A percentile compares a stretch with the other conserved stretches of the same genome.
Conservation (phyloP, 1,139 yeast genomes). For the Protomyces gravidus region DNA sequence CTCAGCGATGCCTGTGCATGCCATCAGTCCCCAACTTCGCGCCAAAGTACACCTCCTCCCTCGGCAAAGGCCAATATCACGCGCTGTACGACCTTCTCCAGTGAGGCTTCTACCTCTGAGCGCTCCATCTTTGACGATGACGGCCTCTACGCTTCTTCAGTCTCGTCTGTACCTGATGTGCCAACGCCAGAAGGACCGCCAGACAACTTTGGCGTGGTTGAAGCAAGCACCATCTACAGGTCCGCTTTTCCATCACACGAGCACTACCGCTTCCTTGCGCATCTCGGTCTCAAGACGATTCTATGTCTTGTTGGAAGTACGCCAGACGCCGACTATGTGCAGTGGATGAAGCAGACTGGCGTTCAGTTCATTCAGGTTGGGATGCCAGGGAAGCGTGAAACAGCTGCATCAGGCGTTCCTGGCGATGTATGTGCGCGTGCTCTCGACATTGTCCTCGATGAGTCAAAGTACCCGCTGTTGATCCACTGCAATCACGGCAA, state of each 20-base stretch:
- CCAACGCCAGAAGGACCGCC: constrained; percentile 4
- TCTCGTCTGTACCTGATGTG: background rate
- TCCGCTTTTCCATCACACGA: constrained; percentile 84
- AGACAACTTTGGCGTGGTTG: constrained; percentile 73
- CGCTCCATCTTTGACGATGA: background rate
- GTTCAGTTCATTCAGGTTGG: constrained; percentile 81
- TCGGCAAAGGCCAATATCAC: background rate
- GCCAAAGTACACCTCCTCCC: background rate
- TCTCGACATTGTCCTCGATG: constrained; percentile 71
- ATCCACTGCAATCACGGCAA: constrained; percentile 96
- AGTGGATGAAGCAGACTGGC: constrained; percentile 56
- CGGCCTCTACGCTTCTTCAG: background rate
- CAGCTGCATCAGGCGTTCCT: constrained; percentile 74
- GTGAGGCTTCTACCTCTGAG: background rate
- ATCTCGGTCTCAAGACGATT: constrained; percentile 63
- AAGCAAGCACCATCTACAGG: constrained; percentile 65
- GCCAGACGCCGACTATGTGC: constrained; percentile 71
- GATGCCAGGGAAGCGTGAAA: constrained; percentile 88
- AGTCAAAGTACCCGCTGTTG: constrained; percentile 80
- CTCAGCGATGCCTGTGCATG: background rate
- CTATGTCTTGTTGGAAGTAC: constrained; percentile 78
- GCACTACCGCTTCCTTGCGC: constrained; percentile 65
- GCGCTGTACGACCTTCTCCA: background rate
- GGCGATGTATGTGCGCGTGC: constrained; percentile 75
- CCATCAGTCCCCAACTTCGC: background rate